Conservation (phyloP, 2,329 filamentous ascomycete species). For the Lizonia empirigonia region DNA sequence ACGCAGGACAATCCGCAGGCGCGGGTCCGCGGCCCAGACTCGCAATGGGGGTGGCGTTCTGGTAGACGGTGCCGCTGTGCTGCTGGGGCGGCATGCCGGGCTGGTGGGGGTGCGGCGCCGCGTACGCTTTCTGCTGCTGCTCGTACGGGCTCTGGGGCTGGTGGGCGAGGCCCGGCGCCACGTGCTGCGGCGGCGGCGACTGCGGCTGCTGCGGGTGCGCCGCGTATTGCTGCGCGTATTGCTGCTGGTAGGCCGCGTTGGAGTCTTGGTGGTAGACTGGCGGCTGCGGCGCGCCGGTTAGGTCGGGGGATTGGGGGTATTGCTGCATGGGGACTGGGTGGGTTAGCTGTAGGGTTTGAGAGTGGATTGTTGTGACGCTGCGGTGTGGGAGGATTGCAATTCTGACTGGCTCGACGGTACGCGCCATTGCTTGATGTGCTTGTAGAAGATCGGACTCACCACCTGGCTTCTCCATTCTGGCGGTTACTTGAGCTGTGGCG, state of each 20-base stretch:
- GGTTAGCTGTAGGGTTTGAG: conserved; percentile 17
- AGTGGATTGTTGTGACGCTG: neutral
- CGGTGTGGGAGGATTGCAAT: neutral
- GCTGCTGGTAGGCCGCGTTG: conserved; percentile 24
- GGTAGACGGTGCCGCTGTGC: conserved; percentile 41
- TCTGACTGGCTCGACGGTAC: no score
- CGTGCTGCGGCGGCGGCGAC: conserved; percentile 34
- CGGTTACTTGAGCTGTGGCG: neutral
- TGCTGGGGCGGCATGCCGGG: conserved; percentile 46
- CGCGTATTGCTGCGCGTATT: neutral
- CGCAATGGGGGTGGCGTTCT: conserved; percentile 45
- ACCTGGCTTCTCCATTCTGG: conserved; percentile 45
- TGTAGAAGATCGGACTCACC: conserved; percentile 32
- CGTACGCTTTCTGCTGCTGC: conserved; percentile 11
- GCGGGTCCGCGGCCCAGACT: conserved; percentile 44
- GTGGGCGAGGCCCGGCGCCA: neutral
- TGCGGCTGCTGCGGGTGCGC: conserved; percentile 21
- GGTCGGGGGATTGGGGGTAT: conserved; percentile 42
- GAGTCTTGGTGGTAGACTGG: conserved; percentile 44
- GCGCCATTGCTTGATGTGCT: no score
- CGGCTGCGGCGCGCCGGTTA: conserved; percentile 33
- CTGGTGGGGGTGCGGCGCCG: conserved; percentile 23
- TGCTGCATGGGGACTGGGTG: conserved; percentile 46
- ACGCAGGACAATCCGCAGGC: conserved; percentile 56
- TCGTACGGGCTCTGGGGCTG: conserved; percentile 2